Conservation (phyloP, 1,284 basidiomycete species). For the Cryptococcus sp. region DNA sequence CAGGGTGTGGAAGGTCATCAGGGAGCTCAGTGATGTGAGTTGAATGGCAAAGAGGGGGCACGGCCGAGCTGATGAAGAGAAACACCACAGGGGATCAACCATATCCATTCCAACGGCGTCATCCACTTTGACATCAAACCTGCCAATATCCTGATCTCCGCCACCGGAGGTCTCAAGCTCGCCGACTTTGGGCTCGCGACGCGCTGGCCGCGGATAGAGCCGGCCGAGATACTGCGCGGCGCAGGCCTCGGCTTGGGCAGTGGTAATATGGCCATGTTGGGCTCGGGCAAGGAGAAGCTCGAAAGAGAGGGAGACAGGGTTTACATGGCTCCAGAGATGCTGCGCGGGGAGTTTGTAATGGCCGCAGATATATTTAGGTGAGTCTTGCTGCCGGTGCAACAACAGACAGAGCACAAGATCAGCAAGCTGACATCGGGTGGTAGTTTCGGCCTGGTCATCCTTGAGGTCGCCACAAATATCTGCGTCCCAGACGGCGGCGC, state of each 20-base stretch:
- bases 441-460: conserved; percentile 89
- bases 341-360: conserved; percentile 85
- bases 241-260: conserved; percentile 44
- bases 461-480: conserved; percentile 94
- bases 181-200: conserved; percentile 99
- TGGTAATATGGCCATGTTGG: conserved; percentile 19
- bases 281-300: conserved; percentile 51
- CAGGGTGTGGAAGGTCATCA: conserved; percentile 93
- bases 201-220: conserved; percentile 64
- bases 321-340: conserved; percentile 96
- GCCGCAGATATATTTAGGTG: conserved; percentile 96
- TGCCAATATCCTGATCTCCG: conserved; percentile 91
- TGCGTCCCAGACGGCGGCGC: conserved; percentile 93
- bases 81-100: conserved; percentile 69
- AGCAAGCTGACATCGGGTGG: conserved; percentile 5
- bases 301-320: conserved; percentile 96
- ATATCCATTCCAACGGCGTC: conserved; percentile 83
- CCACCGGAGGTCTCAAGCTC: conserved; percentile 88
- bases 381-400: too few relatives aligned
- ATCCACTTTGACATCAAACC: conserved; percentile 98
- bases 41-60: neutral
- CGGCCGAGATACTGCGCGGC: conserved; percentile 48
- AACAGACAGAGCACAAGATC: neutral
- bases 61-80: conserved; percentile 13
- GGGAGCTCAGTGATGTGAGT: conserved; percentile 82